Evolutionary conservation across 306 rosid species (phyloP), one percentile per base, ranked within the genome.

Genomic region (Senna tora): DNA sequence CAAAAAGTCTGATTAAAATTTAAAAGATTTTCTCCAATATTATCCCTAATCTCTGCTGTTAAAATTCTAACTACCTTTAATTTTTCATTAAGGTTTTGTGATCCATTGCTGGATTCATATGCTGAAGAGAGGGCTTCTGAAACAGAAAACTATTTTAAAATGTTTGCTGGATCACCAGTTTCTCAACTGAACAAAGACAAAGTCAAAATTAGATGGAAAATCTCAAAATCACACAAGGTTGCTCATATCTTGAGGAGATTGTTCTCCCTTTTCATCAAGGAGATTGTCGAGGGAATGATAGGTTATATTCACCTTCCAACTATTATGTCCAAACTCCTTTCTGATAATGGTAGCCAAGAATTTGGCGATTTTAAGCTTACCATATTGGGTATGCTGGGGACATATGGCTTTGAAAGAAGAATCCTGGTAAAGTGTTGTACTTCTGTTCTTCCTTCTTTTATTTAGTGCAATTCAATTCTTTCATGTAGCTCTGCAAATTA

Each of bases 241-340:
- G 83, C 81, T 79, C 87, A 77, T 79, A 52, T 91, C 71, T 81
- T 88, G 81, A 89, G 83, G 84, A 94, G 86, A 75, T 47, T 94
- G 82, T 82, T 94, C 66, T 87, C 96, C 79, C 87, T 73, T 71
- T 91, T 91, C 86, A 84, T 94, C 86, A 89, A 87, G 84, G 97
- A 88, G 80, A 94, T 94, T 75, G 99, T 91, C 60, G 99, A 94
- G 79, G 97, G 97, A 67, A 91, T 94, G 97, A 91, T 89, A 28
- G 99, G 99, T 42, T 91, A 82, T 78, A 92, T 94, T 85, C 91
- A 86, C 82, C 93, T 94, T 74, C 99, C 99, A 53, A 82, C 86
- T 52, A 89, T 94, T 78, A 91, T 94, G 99, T 85, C 96, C 67
- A 89, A 92, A 85, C 99, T 94, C 72, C 96, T 91, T 36, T 86